phyloP scores from a whole-genome alignment of 2,329 filamentous ascomycete species.

The Diaporthe citriasiana region DNA sequence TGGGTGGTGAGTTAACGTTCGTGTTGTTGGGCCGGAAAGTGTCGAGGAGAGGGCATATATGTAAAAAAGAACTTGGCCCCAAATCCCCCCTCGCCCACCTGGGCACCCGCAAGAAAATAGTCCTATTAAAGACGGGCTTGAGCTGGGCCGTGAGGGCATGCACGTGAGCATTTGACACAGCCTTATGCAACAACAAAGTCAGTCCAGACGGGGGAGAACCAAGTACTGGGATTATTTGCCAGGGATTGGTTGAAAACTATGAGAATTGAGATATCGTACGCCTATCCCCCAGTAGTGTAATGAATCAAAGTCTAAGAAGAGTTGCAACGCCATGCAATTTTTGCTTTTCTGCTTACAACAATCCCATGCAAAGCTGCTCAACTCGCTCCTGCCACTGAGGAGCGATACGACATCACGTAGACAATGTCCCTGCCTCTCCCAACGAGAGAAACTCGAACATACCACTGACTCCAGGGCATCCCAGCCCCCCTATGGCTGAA shows the following conservation, averaged over 20 bases:
- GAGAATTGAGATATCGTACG: neutral
- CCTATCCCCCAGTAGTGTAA: neutral
- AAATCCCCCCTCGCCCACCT: too few relatives aligned
- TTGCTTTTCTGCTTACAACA: slow-evolving; percentile 8
- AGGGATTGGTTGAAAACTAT: neutral
- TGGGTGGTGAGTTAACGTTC: too few relatives aligned
- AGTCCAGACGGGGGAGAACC: neutral
- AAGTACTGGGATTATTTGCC: neutral
- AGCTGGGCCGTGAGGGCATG: neutral
- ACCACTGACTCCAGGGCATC: neutral
- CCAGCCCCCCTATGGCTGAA: slow-evolving; percentile 32
- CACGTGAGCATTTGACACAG: neutral
- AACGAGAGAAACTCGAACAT: neutral
- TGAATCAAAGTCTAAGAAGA: slow-evolving; percentile 1
- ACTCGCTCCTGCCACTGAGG: neutral
- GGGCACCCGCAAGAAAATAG: too few relatives aligned
- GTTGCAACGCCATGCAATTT: slow-evolving; percentile 30
- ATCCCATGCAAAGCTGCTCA: neutral
- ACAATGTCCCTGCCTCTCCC: neutral
- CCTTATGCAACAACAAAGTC: neutral
- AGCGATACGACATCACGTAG: neutral
- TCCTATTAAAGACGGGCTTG: too few relatives aligned
- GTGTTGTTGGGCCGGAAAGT: neutral
- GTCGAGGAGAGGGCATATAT: too few relatives aligned
- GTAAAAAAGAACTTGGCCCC: neutral